Evolutionary conservation across 805 yeast genomes (phyloP).

Genomic region (Barnettozyma vustinii): DNA sequence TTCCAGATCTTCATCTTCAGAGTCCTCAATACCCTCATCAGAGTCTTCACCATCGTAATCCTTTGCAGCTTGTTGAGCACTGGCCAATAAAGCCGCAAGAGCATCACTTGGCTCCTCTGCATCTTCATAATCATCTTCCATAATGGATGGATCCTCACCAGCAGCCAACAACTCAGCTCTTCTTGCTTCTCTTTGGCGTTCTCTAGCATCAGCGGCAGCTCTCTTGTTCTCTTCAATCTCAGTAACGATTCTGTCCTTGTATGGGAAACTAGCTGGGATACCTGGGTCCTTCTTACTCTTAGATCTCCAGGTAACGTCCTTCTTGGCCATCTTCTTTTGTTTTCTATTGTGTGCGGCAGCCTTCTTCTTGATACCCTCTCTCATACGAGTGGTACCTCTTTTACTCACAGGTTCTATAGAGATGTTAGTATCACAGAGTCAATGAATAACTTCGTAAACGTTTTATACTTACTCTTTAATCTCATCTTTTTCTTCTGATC

Average conservation of each 20-base stretch:
- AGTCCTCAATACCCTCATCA: constrained; percentile 37
- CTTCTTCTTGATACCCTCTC: constrained; percentile 95
- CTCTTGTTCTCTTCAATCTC: constrained; percentile 64
- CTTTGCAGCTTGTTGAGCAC: constrained; percentile 85
- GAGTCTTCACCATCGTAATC: constrained; percentile 56
- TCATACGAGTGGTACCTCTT: constrained; percentile 86
- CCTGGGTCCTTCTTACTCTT: constrained; percentile 84
- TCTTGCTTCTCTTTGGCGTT: constrained; percentile 43
- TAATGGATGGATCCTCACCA: constrained; percentile 33
- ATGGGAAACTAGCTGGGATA: constrained; percentile 92
- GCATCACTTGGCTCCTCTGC: constrained; percentile 46
- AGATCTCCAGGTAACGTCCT: constrained; percentile 91
- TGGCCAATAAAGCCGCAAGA: constrained; percentile 78
- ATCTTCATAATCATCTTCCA: constrained; percentile 34
- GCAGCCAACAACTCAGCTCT: constrained; percentile 34
- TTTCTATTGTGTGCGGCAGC: constrained; percentile 89
- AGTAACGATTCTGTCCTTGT: constrained; percentile 73
- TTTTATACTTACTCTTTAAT: background rate
- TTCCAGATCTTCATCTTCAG: constrained; percentile 39
- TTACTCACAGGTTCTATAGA: constrained; percentile 52
- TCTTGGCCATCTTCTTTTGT: constrained; percentile 75
- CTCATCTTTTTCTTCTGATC: background rate
- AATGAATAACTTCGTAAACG: no score
- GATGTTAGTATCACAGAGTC: background rate
- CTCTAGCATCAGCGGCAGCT: constrained; percentile 49